Base-by-base conservation (phyloP, 2,329 filamentous ascomycete genomes). In the Coniochaeta sp. region DNA sequence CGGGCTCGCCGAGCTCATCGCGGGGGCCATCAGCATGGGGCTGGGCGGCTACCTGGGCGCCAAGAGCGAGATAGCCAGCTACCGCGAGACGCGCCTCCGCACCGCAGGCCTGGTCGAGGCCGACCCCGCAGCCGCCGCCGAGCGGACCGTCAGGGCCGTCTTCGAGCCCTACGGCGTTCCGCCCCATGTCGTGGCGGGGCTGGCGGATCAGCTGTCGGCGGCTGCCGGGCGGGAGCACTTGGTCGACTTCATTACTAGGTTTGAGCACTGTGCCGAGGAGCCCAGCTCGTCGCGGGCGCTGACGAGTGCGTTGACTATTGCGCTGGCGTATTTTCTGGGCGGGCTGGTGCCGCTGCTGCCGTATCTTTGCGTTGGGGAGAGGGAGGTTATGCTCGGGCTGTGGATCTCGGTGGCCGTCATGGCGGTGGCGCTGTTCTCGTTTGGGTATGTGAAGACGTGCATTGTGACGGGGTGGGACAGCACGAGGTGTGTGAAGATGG, bases 11-110 rank as follows among this genome's bases (percentile, higher is more conserved):
- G 88, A 91, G 74, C 79, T 91, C 59, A 87, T 89, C 68, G 86
- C 87, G 1, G 88, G 89, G 19, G 84, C 86, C 63, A 89, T 91
- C 62, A 88, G 83, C 43, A 91, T 91, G 89, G 89, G 89, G 1
- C 76, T 91, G 8, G 87, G 88, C 28, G 88, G 86, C 8, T 91
- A 88, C 68, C 77, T 91, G 0, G 87, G 86, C 16, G 86, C 86
- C 47, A 77, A 79, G 59, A 83, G 81, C 4, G 82, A 87, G 67
- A 38, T 50, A 62, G 34, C 34, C 34, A 36, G 34, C 34, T 74
- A 76, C 57, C 74, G 76, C 3, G 76, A 80, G 62, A 75, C 77
- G 57, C 68, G 70, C 59, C 72, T 74, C 28, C 76, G 79, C 64
- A 62, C 70, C 34, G 69, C 69, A 31, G 73, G 77, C 60, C 74